Evolutionary conservation across 805 yeast species (phyloP).

Genomic region (Barnettozyma populi): DNA sequence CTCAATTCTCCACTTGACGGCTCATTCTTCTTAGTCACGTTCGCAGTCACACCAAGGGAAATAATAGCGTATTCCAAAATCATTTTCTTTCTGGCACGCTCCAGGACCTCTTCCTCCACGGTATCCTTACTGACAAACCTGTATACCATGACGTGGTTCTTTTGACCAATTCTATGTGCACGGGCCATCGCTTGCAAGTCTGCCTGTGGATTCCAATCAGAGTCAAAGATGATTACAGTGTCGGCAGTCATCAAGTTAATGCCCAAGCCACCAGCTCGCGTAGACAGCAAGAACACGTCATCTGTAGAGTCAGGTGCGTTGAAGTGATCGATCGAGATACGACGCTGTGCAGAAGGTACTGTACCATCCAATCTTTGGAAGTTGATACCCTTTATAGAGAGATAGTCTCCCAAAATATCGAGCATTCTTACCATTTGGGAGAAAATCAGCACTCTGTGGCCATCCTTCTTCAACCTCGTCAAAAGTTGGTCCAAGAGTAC

Average conservation of each 20-base stretch:
- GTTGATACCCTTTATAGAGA: slow-evolving; percentile 77
- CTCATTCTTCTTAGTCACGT: slow-evolving; percentile 50
- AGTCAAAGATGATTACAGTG: slow-evolving; percentile 94
- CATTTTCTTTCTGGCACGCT: slow-evolving; percentile 97
- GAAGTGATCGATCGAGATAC: slow-evolving; percentile 93
- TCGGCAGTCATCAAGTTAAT: slow-evolving; percentile 99
- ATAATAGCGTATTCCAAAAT: slow-evolving; percentile 96
- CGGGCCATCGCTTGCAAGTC: slow-evolving; percentile 99
- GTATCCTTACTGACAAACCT: slow-evolving; percentile 97
- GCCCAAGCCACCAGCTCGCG: slow-evolving; percentile 99
- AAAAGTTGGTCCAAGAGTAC: slow-evolving; percentile 87
- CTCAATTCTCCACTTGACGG: slow-evolving; percentile 82
- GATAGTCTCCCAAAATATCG: slow-evolving; percentile 90
- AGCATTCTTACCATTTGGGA: slow-evolving; percentile 97
- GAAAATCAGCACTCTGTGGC: slow-evolving; percentile 92
- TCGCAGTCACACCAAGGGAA: slow-evolving; percentile 89
- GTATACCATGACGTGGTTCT: slow-evolving; percentile 95
- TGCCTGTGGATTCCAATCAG: slow-evolving; percentile 99
- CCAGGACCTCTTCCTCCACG: slow-evolving; percentile 95
- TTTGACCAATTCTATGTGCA: slow-evolving; percentile 99
- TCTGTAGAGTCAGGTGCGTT: slow-evolving; percentile 91
- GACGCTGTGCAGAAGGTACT: slow-evolving; percentile 86
- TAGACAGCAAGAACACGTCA: slow-evolving; percentile 81
- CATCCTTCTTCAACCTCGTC: slow-evolving; percentile 81
- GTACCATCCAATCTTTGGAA: slow-evolving; percentile 97